Evolutionary conservation across 768 basidiomycete genomes (phyloP).

Genomic region (Collybia sordida): DNA sequence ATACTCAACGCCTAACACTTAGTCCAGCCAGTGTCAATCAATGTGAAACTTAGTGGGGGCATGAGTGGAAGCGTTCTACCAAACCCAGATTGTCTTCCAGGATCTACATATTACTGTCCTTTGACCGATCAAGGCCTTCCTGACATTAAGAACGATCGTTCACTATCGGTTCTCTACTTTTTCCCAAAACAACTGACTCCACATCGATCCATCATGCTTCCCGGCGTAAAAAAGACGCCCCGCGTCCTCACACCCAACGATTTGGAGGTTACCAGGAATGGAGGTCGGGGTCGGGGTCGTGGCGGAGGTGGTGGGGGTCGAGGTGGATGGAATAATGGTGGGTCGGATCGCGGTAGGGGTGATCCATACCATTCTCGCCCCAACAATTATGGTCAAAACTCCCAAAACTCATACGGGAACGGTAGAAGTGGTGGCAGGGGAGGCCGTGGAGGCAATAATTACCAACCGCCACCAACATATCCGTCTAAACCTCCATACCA

Average conservation of each 20-base stretch:
- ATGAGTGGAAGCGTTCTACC: slow-evolving; percentile 79
- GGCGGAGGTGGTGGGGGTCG: slow-evolving; percentile 35
- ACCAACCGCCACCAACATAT: slow-evolving; percentile 32
- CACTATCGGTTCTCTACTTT: slow-evolving; percentile 83
- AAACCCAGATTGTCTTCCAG: slow-evolving; percentile 88
- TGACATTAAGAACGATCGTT: slow-evolving; percentile 85
- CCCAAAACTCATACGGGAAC: slow-evolving; percentile 23
- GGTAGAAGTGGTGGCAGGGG: slow-evolving; percentile 27
- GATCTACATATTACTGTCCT: slow-evolving; percentile 84
- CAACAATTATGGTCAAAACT: slow-evolving; percentile 32
- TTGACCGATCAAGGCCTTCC: slow-evolving; percentile 57
- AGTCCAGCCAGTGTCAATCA: slow-evolving; percentile 70
- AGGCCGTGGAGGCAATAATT: slow-evolving; percentile 27
- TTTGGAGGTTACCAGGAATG: slow-evolving; percentile 62
- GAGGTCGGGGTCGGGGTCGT: slow-evolving; percentile 50
- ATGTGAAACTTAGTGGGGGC: slow-evolving; percentile 69
- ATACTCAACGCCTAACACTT: slow-evolving; percentile 11
- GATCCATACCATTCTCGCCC: slow-evolving; percentile 48
- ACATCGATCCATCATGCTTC: slow-evolving; percentile 82
- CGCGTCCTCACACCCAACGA: slow-evolving; percentile 69
- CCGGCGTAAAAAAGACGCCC: slow-evolving; percentile 60
- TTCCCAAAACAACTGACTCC: slow-evolving; percentile 87
- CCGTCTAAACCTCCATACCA: slow-evolving; percentile 29
- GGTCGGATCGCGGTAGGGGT: slow-evolving; percentile 36
- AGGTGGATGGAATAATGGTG: slow-evolving; percentile 29